These are phyloP conservation scores for Triticum turgidum DNA, from an alignment of 176 grass and related monocot genomes.

Conservation along the genomic window DNA sequence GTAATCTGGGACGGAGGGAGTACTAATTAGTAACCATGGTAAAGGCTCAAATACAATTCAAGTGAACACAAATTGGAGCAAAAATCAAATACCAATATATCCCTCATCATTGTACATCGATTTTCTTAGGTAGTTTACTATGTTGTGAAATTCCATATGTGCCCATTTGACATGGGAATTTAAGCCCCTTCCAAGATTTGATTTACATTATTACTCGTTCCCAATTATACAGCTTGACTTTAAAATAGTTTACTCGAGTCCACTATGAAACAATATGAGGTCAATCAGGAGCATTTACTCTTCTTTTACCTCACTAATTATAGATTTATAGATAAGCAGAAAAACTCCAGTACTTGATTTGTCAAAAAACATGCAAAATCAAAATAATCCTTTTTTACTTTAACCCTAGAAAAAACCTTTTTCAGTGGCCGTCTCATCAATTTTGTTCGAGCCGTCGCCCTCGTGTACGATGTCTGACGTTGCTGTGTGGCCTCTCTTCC, in stretches of 20 bases:
- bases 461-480: neutral
- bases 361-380: neutral
- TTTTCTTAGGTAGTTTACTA: neutral
- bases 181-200: neutral
- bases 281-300: neutral
- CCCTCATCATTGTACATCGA: neutral
- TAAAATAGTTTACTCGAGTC: neutral
- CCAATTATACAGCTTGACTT: too few species aligned
- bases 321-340: neutral
- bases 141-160: neutral
- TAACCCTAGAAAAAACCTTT: conserved; percentile 24
- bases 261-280: neutral
- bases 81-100: neutral
- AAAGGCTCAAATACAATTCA: neutral
- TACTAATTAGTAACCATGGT: neutral
- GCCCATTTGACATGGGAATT: neutral
- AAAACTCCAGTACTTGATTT: neutral
- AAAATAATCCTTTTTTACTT: neutral
- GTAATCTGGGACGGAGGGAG: too few species aligned
- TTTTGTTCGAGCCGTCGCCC: neutral
- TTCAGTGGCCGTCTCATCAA: neutral
- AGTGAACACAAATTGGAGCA: neutral
- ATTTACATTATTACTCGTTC: too few species aligned
- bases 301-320: neutral
- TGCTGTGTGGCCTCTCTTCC: conserved; percentile 38